phyloP scores from a whole-genome alignment of 108 stramenopile species.

The Cyclotella choctawhatcheeana region DNA sequence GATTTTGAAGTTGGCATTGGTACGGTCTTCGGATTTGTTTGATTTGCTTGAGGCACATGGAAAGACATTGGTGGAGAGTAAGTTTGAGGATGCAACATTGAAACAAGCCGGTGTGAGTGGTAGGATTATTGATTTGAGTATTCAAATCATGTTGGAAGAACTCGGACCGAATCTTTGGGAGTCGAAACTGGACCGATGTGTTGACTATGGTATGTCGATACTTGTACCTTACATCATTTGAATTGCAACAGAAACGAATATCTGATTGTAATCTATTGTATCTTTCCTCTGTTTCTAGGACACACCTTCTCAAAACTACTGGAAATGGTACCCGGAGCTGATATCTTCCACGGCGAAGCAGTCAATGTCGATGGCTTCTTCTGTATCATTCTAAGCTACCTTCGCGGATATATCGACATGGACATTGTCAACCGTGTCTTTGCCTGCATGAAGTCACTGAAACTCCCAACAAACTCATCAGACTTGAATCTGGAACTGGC shows the following conservation, averaged over 20 bases:
- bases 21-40: conserved; percentile 89
- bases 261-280: conserved; percentile 6
- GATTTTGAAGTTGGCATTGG: conserved; percentile 94
- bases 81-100: conserved; percentile 60
- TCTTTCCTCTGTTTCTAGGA: conserved; percentile 42
- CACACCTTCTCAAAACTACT: conserved; percentile 96
- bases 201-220: conserved; percentile 81
- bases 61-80: conserved; percentile 72
- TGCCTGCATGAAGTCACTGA: conserved; percentile 78
- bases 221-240: background rate
- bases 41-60: conserved; percentile 94
- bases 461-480: conserved; percentile 81
- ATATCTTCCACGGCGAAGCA: conserved; percentile 98
- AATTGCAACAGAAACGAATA: background rate
- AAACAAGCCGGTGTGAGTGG: conserved; percentile 71
- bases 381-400: conserved; percentile 86
- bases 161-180: conserved; percentile 98
- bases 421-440: conserved; percentile 87
- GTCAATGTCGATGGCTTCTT: conserved; percentile 97
- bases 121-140: conserved; percentile 92
- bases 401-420: conserved; percentile 87
- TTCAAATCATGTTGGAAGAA: conserved; percentile 97
- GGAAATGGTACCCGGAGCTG: conserved; percentile 92
- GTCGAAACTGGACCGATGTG: conserved; percentile 87
- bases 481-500: conserved; percentile 78